Base-by-base conservation (phyloP, 2,329 filamentous ascomycete species). In the Cordyceps javanica region DNA sequence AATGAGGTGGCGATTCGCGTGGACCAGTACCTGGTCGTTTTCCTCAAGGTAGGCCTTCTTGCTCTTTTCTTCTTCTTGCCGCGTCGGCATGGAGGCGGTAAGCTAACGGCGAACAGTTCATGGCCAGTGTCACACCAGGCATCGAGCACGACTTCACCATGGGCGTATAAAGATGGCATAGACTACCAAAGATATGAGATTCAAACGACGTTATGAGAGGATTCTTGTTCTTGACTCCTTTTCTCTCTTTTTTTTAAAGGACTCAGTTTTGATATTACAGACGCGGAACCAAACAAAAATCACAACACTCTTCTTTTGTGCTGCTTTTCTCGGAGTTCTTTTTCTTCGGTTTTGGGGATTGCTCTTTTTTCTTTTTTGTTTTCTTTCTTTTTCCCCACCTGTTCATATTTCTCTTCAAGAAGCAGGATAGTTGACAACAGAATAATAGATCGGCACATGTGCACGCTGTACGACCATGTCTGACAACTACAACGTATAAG, bases 111-210 rank as follows among this genome's bases (percentile, higher is more conserved):
- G 30, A 32, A 6, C 56, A 82, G 81, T 90, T 90, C 72, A 90
- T 90, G 77, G 86, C 88, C 34, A 94, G 88, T 66, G 94, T 99
- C 45, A 97, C 93, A 16, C 94, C 94, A 6, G 92, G 92, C 49
- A 97, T 99, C 72, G 93, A 97, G 75, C 91, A 97, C 72, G 93
- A 97, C 71, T 97, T 95, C 72, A 97, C 93, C 1, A 97, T 97
- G 91, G 90, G 91, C 6, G 87, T 96, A 39, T 96, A 78, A 79
- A 21, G 13, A 10, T 13, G 10, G 14, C 13, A 38, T 41, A 19
- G 38, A 21, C 21, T 41, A 39, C 6, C 9, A 19, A 41, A 41
- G n/a, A n/a, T n/a, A n/a, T n/a, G n/a, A n/a, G n/a, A n/a, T n/a
- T n/a, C n/a, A 11, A 46, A 28, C 44, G 25, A 30, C 30, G n/a